phyloP scores from a whole-genome alignment of 257 asterid genomes.

The Apocynum venetum region DNA sequence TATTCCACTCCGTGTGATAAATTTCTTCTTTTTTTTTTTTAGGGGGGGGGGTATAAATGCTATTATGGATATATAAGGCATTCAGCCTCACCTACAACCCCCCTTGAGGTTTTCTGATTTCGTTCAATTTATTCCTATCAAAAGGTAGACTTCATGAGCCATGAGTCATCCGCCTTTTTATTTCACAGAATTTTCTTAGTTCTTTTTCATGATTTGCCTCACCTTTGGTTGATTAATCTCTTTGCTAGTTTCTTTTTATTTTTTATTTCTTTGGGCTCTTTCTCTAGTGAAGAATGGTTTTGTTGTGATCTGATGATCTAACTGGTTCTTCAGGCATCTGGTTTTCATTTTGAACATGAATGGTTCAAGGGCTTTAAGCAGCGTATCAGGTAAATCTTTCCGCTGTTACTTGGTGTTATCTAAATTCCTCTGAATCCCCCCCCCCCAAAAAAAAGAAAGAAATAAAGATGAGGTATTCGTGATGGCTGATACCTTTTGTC shows the following conservation, averaged over 20 bases:
- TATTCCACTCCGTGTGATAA: background rate
- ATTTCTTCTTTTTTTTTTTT: background rate
- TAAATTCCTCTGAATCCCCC: background rate
- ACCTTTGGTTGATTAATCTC: background rate
- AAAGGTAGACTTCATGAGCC: background rate
- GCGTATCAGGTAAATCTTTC: background rate
- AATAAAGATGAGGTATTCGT: background rate
- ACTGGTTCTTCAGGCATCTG: background rate
- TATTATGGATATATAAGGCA: background rate
- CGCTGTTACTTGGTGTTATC: background rate
- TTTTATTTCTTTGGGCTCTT: no score
- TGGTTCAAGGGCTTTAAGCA: background rate
- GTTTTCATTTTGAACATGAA: constrained; percentile 8
- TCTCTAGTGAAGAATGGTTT: background rate
- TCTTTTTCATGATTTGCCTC: background rate
- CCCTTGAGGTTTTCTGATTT: constrained; percentile 2
- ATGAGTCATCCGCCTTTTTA: background rate
- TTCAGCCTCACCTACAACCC: background rate
- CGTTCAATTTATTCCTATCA: background rate
- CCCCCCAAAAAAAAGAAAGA: background rate
- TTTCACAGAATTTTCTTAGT: background rate
- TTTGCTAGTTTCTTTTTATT: background rate
- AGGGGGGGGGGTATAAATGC: constrained; percentile 1
- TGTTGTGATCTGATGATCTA: constrained; percentile 6
- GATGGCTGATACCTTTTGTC: background rate